Evolutionary conservation across 1,284 basidiomycete genomes (phyloP).

Genomic region (Vanrija sp.): DNA sequence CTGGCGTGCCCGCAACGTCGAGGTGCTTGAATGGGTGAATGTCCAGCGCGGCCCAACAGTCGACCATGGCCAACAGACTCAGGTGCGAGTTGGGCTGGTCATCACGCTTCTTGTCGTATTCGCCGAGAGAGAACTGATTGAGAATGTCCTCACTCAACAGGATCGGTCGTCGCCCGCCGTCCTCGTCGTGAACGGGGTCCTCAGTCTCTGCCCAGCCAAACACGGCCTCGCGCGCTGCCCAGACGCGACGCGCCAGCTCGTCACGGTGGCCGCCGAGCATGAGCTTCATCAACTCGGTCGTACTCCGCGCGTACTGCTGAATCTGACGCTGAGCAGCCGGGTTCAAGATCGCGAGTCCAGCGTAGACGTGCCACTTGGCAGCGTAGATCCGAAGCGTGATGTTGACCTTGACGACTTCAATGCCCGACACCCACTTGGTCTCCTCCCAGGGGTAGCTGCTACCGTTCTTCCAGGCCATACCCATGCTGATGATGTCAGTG

Average conservation of each 20-base stretch:
- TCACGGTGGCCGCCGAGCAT: conserved; percentile 78
- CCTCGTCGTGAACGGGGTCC: conserved; percentile 36
- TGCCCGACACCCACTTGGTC: conserved; percentile 87
- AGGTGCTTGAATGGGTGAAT: conserved; percentile 92
- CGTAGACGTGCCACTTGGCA: conserved; percentile 98
- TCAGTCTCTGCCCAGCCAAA: conserved; percentile 58
- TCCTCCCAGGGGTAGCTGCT: conserved; percentile 92
- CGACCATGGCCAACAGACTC: conserved; percentile 95
- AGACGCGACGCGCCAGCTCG: conserved; percentile 67
- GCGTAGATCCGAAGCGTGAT: conserved; percentile 93
- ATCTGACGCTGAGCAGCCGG: conserved; percentile 88
- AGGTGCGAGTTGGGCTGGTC: conserved; percentile 76
- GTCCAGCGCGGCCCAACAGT: conserved; percentile 85
- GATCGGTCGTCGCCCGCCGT: conserved; percentile 58
- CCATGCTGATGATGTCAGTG: conserved; percentile 80
- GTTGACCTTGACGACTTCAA: conserved; percentile 98
- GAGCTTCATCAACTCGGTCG: conserved; percentile 88
- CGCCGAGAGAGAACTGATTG: conserved; percentile 80
- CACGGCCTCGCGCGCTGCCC: conserved; percentile 70
- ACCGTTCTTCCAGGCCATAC: conserved; percentile 84
- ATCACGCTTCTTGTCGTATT: conserved; percentile 47
- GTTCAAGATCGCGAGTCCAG: conserved; percentile 93
- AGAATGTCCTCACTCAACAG: conserved; percentile 81
- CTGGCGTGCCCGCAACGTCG: conserved; percentile 87
- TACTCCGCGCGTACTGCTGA: conserved; percentile 78